Conservation (phyloP, 1,284 basidiomycete genomes). For the Apiotrichum brassicae region DNA sequence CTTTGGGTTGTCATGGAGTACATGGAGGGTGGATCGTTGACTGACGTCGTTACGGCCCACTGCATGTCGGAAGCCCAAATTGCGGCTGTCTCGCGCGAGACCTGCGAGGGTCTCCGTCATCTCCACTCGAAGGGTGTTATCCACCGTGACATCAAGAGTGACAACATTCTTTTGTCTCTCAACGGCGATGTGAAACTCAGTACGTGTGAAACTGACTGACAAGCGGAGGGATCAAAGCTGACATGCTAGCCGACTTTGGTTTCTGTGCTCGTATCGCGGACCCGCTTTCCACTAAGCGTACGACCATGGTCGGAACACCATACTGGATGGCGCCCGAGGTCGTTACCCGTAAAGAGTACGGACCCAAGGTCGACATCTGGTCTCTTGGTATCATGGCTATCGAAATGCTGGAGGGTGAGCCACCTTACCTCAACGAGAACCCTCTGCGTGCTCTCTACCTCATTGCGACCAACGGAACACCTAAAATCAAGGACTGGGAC, state of each 20-base stretch:
- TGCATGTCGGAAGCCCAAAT: conserved; percentile 92
- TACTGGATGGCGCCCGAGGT: conserved; percentile 99
- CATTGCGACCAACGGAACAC: conserved; percentile 97
- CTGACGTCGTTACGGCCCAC: conserved; percentile 94
- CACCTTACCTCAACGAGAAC: conserved; percentile 95
- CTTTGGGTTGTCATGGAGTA: conserved; percentile 99
- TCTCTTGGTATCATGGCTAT: conserved; percentile 98
- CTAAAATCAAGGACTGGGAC: conserved; percentile 92
- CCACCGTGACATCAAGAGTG: conserved; percentile 96
- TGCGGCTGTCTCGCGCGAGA: conserved; percentile 85
- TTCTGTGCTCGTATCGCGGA: conserved; percentile 98
- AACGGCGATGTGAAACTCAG: conserved; percentile 95
- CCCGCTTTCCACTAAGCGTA: conserved; percentile 79
- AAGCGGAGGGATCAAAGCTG: conserved; percentile 1
- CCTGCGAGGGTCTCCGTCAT: conserved; percentile 83
- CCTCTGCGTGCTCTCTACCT: conserved; percentile 91
- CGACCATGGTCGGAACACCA: conserved; percentile 99
- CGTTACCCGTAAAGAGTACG: conserved; percentile 96
- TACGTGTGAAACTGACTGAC: conserved; percentile 50
- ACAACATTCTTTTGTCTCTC: conserved; percentile 88
- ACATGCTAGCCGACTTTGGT: conserved; percentile 80
- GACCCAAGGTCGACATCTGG: conserved; percentile 99
- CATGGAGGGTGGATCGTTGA: conserved; percentile 88
- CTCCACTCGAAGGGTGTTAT: conserved; percentile 92
- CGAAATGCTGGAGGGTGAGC: conserved; percentile 99